These are phyloP conservation scores for Candolleomyces efflorescens DNA, from an alignment of 768 basidiomycete genomes.

Conservation along the genomic window DNA sequence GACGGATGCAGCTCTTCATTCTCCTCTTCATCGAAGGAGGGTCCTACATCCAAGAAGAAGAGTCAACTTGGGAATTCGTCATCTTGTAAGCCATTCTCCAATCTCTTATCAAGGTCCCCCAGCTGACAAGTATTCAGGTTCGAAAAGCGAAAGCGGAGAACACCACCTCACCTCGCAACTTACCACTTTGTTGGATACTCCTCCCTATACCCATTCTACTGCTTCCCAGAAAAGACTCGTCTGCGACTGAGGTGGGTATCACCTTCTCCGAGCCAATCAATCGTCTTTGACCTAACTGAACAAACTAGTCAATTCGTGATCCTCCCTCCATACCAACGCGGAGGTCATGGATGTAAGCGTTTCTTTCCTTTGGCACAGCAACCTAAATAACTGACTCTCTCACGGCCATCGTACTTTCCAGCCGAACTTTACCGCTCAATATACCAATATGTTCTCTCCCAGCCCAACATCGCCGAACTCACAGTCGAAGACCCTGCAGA, in stretches of 20 bases:
- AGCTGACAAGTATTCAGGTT: constrained; percentile 44
- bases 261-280: constrained; percentile 6
- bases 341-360: constrained; percentile 84
- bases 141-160: constrained; percentile 71
- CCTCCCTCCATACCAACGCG: constrained; percentile 82
- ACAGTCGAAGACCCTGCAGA: constrained; percentile 98
- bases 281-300: background rate
- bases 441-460: constrained; percentile 68
- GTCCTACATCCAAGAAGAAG: constrained; percentile 91
- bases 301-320: constrained; percentile 87
- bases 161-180: constrained; percentile 42
- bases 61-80: constrained; percentile 92
- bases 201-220: constrained; percentile 93
- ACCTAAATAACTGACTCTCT: background rate
- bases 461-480: constrained; percentile 76
- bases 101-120: background rate
- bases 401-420: constrained; percentile 24
- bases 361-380: too few relatives aligned
- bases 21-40: constrained; percentile 94
- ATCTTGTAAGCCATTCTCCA: constrained; percentile 56
- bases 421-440: constrained; percentile 86
- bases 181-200: constrained; percentile 97
- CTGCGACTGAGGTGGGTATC: constrained; percentile 72
- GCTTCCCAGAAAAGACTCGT: constrained; percentile 87
- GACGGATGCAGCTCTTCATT: constrained; percentile 91